These are phyloP conservation scores for Peniophora sp. DNA, from an alignment of 1,284 basidiomycete genomes.

Conservation along the genomic window DNA sequence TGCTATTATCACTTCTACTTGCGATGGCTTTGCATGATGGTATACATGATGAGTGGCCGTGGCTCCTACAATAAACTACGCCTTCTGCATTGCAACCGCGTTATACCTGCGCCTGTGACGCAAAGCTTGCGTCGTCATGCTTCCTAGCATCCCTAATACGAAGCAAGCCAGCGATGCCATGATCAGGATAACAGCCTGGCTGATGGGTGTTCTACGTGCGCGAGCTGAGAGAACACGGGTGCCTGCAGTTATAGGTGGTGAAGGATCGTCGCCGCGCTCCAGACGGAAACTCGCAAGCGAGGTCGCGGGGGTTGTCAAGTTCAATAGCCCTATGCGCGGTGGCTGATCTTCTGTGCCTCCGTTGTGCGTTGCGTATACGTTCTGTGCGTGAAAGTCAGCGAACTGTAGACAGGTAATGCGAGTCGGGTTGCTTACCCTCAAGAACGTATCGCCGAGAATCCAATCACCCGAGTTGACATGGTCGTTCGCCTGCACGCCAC, in stretches of 20 bases:
- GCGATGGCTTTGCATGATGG: neutral
- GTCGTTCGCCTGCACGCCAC: constrained; percentile 46
- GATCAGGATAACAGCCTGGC: constrained; percentile 18
- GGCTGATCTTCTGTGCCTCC: constrained; percentile 30
- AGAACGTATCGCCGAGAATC: constrained; percentile 50
- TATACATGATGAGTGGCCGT: no score
- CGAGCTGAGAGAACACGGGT: constrained; percentile 6
- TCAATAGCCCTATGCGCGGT: constrained; percentile 40
- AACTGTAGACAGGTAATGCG: neutral
- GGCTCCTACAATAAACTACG: no score
- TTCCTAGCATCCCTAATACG: neutral
- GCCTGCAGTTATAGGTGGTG: constrained; percentile 17
- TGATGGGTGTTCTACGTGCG: constrained; percentile 5
- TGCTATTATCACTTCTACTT: no score
- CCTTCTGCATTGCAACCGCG: no score
- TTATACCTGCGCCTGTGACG: neutral
- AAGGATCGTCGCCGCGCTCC: constrained; percentile 36
- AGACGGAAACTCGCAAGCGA: constrained; percentile 33
- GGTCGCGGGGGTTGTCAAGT: constrained; percentile 31
- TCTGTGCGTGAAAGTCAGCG: constrained; percentile 23
- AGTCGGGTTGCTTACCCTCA: constrained; percentile 32
- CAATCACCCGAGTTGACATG: constrained; percentile 57
- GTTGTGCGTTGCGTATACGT: constrained; percentile 46
- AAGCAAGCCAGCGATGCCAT: constrained; percentile 9
- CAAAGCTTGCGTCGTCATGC: neutral